Evolutionary conservation across 108 stramenopile species (phyloP).

Genomic region (Nitzschia palea): DNA sequence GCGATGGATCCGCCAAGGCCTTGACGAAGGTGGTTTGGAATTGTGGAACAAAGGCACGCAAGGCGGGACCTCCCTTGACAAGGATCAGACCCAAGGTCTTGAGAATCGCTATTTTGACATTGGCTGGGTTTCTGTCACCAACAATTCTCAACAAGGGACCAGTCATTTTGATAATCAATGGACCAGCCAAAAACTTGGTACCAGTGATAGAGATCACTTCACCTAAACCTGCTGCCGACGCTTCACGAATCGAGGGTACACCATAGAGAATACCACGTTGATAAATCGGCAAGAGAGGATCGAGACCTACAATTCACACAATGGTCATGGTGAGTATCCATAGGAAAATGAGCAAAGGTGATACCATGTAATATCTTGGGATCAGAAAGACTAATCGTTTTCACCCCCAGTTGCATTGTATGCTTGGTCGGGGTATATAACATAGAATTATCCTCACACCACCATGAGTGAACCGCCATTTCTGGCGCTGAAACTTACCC

Average conservation of each 20-base stretch:
- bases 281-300: slow-evolving; percentile 95
- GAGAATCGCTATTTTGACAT: slow-evolving; percentile 93
- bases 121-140: slow-evolving; percentile 91
- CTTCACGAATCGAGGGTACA: slow-evolving; percentile 72
- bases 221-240: slow-evolving; percentile 92
- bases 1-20: slow-evolving; percentile 91
- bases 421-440: slow-evolving; percentile 50
- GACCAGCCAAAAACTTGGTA: slow-evolving; percentile 85
- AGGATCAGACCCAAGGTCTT: slow-evolving; percentile 88
- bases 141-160: slow-evolving; percentile 98
- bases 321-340: background rate
- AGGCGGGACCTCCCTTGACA: slow-evolving; percentile 87
- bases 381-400: slow-evolving; percentile 90
- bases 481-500: slow-evolving; percentile 54
- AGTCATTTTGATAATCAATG: slow-evolving; percentile 94
- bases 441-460: slow-evolving; percentile 40
- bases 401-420: slow-evolving; percentile 21
- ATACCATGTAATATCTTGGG: background rate
- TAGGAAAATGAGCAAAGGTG: background rate
- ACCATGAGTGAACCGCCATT: background rate
- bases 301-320: slow-evolving; percentile 68
- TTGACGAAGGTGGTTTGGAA: slow-evolving; percentile 99
- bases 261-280: slow-evolving; percentile 96
- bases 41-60: slow-evolving; percentile 98
- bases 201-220: slow-evolving; percentile 91